Evolutionary conservation across 441 rosid genomes (phyloP).

Genomic region (Arabidopsis lyrata): DNA sequence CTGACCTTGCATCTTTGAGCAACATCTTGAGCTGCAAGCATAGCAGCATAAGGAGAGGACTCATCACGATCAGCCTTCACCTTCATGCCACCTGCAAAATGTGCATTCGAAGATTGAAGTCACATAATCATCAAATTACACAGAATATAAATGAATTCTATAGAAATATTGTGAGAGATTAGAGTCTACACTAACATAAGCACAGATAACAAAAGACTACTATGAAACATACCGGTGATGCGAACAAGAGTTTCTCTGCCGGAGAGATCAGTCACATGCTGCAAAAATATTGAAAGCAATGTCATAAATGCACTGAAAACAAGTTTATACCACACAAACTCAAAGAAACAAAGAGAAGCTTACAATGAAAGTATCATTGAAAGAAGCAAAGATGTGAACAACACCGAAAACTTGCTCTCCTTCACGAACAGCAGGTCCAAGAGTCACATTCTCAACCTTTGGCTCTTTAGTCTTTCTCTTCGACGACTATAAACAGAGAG

Average conservation of each 20-base stretch:
- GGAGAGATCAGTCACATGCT: constrained; percentile 89
- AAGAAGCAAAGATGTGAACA: constrained; percentile 81
- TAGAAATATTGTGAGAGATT: too few species aligned
- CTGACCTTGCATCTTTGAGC: constrained; percentile 79
- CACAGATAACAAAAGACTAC: background rate
- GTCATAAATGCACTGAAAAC: background rate
- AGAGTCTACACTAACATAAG: too few species aligned
- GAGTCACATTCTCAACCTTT: constrained; percentile 70
- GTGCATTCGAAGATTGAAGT: background rate
- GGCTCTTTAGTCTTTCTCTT: constrained; percentile 70
- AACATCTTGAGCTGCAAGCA: constrained; percentile 94
- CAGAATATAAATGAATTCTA: background rate
- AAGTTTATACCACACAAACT: background rate
- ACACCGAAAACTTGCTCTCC: constrained; percentile 80
- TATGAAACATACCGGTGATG: constrained; percentile 63
- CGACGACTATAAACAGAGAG: constrained; percentile 51
- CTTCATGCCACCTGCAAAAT: constrained; percentile 80
- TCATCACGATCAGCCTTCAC: constrained; percentile 92
- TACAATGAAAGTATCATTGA: constrained; percentile 73
- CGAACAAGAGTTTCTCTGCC: constrained; percentile 92
- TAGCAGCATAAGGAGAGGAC: constrained; percentile 89
- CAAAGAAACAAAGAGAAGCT: background rate
- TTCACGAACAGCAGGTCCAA: constrained; percentile 74
- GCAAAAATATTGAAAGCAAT: constrained; percentile 27
- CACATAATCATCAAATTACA: background rate